phyloP scores from a whole-genome alignment of 1,139 yeast genomes.

The Debaryomycetaceae sp. region DNA sequence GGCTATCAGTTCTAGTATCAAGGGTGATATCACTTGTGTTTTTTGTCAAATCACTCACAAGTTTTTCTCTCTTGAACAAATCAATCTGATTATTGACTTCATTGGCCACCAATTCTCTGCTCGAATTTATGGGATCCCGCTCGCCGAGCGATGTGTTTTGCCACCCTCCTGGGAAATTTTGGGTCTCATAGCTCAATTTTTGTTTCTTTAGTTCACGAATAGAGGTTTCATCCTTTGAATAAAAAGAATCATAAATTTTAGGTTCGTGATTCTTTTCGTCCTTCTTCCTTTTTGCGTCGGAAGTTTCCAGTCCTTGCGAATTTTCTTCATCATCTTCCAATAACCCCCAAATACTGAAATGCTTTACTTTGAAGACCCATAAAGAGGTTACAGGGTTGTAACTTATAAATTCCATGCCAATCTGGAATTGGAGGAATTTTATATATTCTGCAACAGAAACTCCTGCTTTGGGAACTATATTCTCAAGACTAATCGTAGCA shows the following conservation, averaged over 20 bases:
- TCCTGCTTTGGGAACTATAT: constrained; percentile 47
- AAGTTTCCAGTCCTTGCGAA: constrained; percentile 27
- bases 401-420: constrained; percentile 75
- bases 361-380: constrained; percentile 84
- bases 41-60: constrained; percentile 16
- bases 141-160: constrained; percentile 10
- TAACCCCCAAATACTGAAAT: constrained; percentile 93
- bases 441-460: constrained; percentile 33
- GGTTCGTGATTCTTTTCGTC: constrained; percentile 25
- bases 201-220: constrained; percentile 36
- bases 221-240: constrained; percentile 27
- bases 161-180: constrained; percentile 41
- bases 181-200: constrained; percentile 25
- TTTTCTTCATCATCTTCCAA: constrained; percentile 65
- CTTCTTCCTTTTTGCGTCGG: constrained; percentile 28
- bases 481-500: constrained; percentile 75
- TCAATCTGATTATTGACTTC: constrained; percentile 28
- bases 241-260: constrained; percentile 22
- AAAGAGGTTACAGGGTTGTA: constrained; percentile 74
- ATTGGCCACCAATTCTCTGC: constrained; percentile 23
- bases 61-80: constrained; percentile 16
- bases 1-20: constrained; percentile 22
- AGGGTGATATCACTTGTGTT: constrained; percentile 31
- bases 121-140: constrained; percentile 16
- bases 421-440: constrained; percentile 44